Evolutionary conservation across 805 yeast species (phyloP).

Genomic region (Grigorovia jiainica): DNA sequence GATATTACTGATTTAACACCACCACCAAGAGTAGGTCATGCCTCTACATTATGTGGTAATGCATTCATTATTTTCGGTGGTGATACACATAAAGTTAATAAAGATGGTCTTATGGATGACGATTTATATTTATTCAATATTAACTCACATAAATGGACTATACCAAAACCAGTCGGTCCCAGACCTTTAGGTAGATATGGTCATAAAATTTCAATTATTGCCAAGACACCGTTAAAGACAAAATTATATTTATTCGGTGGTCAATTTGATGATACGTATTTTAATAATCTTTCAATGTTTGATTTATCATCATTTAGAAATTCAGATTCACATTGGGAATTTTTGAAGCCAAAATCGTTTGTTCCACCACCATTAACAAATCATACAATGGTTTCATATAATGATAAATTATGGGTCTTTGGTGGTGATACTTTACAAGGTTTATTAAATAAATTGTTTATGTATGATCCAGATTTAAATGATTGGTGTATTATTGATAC

Average conservation of each 20-base stretch:
- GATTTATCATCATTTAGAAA: conserved; percentile 80
- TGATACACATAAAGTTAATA: conserved; percentile 76
- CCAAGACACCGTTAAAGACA: conserved; percentile 47
- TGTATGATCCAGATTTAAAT: conserved; percentile 59
- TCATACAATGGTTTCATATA: conserved; percentile 78
- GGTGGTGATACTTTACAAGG: conserved; percentile 83
- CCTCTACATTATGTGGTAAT: conserved; percentile 83
- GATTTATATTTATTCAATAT: conserved; percentile 80
- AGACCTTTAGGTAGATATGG: conserved; percentile 93
- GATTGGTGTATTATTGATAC: conserved; percentile 67
- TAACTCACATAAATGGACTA: conserved; percentile 67
- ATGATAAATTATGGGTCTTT: conserved; percentile 71
- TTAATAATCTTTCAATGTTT: conserved; percentile 76
- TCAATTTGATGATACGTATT: conserved; percentile 73
- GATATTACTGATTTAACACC: conserved; percentile 75
- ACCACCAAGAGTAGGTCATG: conserved; percentile 95
- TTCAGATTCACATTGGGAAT: conserved; percentile 78
- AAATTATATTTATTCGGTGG: conserved; percentile 86
- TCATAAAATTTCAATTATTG: conserved; percentile 74
- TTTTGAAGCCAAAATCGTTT: conserved; percentile 43
- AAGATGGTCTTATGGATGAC: conserved; percentile 76
- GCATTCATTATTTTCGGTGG: conserved; percentile 96
- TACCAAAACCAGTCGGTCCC: conserved; percentile 61
- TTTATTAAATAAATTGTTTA: conserved; percentile 68
- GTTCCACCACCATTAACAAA: conserved; percentile 73